phyloP scores from a whole-genome alignment of 805 yeast genomes.

The Nakazawaea laoshanensis region DNA sequence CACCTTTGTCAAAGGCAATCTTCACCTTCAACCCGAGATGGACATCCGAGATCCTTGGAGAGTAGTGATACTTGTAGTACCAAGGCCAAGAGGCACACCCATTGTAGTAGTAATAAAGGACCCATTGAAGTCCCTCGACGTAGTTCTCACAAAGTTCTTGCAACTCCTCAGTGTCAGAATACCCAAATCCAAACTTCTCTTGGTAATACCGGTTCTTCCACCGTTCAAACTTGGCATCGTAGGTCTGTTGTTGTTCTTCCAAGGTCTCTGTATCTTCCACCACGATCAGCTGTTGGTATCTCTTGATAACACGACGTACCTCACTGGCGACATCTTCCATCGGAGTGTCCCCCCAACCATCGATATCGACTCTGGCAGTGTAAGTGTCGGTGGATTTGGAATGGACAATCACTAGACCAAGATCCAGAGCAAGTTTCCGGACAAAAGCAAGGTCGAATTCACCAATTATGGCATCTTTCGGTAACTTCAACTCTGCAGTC shows the following conservation, averaged over 20 bases:
- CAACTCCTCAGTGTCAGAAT: slow-evolving; percentile 51
- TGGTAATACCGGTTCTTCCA: slow-evolving; percentile 88
- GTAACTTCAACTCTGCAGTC: slow-evolving; percentile 37
- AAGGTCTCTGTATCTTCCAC: slow-evolving; percentile 50
- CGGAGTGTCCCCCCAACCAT: slow-evolving; percentile 64
- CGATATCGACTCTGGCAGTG: slow-evolving; percentile 57
- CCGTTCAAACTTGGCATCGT: slow-evolving; percentile 60
- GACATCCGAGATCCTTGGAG: slow-evolving; percentile 91
- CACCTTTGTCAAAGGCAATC: slow-evolving; percentile 57
- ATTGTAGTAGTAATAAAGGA: slow-evolving; percentile 77
- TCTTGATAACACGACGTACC: slow-evolving; percentile 47
- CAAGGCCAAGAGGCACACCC: slow-evolving; percentile 96
- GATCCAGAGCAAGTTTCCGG: slow-evolving; percentile 55
- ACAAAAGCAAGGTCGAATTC: slow-evolving; percentile 49
- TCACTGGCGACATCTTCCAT: slow-evolving; percentile 42
- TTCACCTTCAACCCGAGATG: slow-evolving; percentile 58
- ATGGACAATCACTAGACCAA: slow-evolving; percentile 60
- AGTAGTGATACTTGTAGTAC: slow-evolving; percentile 84
- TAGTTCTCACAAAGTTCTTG: slow-evolving; percentile 68
- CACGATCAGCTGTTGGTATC: slow-evolving; percentile 55
- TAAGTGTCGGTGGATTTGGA: slow-evolving; percentile 48
- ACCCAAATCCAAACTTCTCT: slow-evolving; percentile 66
- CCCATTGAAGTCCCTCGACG: slow-evolving; percentile 96
- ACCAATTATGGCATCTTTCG: slow-evolving; percentile 34
- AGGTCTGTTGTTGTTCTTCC: slow-evolving; percentile 49